A percentile compares a stretch with the other conserved stretches of the same genome.
Evolutionary conservation across 2,329 filamentous ascomycete genomes (phyloP).

Genomic region (Aspergillus ochraceus): DNA sequence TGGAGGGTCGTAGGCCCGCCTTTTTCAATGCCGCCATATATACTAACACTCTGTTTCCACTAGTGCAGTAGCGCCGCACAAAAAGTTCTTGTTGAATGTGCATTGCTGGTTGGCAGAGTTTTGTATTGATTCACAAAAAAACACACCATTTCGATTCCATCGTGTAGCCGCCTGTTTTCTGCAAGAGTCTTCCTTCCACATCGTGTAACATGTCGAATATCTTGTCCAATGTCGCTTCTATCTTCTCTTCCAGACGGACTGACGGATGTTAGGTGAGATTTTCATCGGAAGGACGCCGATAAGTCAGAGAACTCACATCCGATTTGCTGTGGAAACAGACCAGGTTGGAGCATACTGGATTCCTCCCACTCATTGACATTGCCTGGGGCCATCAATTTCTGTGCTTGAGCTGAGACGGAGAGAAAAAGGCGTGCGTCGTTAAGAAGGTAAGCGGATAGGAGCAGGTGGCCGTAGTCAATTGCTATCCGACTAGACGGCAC

Average conservation of each 20-base stretch:
- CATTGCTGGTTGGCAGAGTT: too few species aligned
- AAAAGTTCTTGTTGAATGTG: too few species aligned
- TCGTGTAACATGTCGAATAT: background rate
- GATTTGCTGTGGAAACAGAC: background rate
- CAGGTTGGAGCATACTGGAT: background rate
- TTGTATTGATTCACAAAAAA: too few species aligned
- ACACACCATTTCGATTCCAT: too few species aligned
- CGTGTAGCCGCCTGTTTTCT: background rate
- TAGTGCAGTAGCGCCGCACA: background rate
- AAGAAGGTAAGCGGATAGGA: background rate
- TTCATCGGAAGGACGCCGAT: background rate
- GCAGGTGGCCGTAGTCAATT: background rate
- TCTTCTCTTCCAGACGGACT: background rate
- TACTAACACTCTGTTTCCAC: background rate
- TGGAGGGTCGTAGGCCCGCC: too few species aligned
- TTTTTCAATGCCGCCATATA: background rate
- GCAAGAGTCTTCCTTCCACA: background rate
- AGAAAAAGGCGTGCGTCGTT: background rate
- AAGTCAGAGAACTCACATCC: background rate
- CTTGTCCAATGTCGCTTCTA: background rate
- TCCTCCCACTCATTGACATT: background rate
- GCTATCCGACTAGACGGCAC: too few species aligned
- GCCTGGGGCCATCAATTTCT: background rate
- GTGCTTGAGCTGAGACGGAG: background rate
- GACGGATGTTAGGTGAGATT: background rate